Evolutionary conservation across 495 filamentous ascomycete species (phyloP), one percentile per base, ranked within the genome.

Genomic region (Podospora pseudopauciseta): DNA sequence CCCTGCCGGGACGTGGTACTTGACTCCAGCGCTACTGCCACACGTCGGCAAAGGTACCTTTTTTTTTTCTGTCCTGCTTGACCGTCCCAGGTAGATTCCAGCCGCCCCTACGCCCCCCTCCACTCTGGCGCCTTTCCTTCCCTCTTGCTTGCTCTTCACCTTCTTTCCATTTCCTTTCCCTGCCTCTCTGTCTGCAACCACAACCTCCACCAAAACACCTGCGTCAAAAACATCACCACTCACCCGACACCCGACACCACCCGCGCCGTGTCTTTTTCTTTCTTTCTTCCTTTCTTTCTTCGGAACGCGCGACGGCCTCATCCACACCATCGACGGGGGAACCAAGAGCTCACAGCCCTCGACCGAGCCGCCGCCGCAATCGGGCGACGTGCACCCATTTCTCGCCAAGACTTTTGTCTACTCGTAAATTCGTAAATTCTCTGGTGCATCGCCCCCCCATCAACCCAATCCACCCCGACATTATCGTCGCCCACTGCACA

Each of bases 11-110:
- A 53, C 58, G 63, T 56, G 63, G 60, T 65, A 61, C 65, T 60
- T 44, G 69, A 58, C 65, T 71, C 65, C 60, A 65, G 62, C 70
- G 59, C 39, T 49, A 49, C 32, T 34, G 69, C 63, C 66, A 66
- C 66, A 68, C 30, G 66, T 68, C 65, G 60, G 68, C 60, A 63
- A 65, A 69, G 59, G 67, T 65, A 69, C 59, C 64, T 70, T 70
- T 70, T 67, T 23, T 67, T 67, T 65, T 11, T 66, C 68, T 32
- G 68, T 59, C 67, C 67, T 61, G 56, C 57, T 72, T 70, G 60
- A 61, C 55, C 53, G 64, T 72, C 67, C 70, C 56, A n/a, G 64
- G 65, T 63, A 66, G 60, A 27, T 59, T 70, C 68, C 65, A 67
- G 65, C 68, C 68, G 60, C 69, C 65, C 65, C 68, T 63, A 20